Evolutionary conservation across 441 rosid species (phyloP).

Genomic region (Metrosideros polymorpha): DNA sequence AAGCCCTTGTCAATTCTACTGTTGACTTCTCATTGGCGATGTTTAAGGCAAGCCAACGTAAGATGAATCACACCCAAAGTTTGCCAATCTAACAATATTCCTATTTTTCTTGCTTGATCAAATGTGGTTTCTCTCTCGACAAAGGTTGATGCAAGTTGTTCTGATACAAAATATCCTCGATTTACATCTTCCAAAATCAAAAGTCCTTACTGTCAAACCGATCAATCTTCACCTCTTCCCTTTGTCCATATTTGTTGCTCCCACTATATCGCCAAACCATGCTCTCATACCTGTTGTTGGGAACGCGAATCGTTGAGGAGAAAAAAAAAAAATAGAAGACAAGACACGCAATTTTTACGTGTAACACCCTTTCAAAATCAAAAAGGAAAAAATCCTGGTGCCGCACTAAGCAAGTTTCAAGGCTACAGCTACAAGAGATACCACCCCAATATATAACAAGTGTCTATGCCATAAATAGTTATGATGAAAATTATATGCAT

Average conservation of each 20-base stretch:
- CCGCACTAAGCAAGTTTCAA: not conserved
- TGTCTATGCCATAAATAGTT: not conserved
- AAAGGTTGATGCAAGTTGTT: too few species aligned
- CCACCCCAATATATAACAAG: not conserved
- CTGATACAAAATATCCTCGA: not conserved
- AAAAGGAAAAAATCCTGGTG: not conserved
- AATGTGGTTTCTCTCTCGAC: not conserved
- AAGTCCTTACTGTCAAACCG: not conserved
- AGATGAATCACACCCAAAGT: not conserved
- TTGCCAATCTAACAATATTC: not conserved
- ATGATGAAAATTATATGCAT: not conserved
- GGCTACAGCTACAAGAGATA: not conserved
- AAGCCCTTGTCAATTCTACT: not conserved
- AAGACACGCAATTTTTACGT: not conserved
- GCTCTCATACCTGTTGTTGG: not conserved
- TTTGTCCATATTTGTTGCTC: not conserved
- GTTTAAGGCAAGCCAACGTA: not conserved
- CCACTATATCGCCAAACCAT: not conserved
- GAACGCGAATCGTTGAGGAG: fast-evolving
- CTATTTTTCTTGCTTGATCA: not conserved
- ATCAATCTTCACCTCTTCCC: not conserved
- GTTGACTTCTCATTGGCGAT: not conserved
- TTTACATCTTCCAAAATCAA: not conserved
- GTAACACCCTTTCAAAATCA: not conserved
- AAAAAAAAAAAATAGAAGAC: not conserved